These are phyloP conservation scores for Solanum dulcamara DNA, from an alignment of 257 asterid species.

Conservation along the genomic window DNA sequence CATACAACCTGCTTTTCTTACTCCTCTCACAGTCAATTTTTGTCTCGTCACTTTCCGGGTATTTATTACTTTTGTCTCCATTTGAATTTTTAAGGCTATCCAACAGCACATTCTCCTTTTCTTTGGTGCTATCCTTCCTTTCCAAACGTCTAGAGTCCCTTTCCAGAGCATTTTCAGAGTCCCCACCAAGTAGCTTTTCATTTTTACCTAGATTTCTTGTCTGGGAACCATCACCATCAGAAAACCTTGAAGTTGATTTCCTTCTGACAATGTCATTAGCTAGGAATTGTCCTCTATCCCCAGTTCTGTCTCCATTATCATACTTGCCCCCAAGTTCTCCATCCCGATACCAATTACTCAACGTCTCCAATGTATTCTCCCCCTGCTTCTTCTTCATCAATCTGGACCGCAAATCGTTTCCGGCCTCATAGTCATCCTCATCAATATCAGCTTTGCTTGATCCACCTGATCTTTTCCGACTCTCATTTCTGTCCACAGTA, in stretches of 20 bases:
- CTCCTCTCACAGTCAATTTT: conserved; percentile 47
- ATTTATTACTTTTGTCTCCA: conserved; percentile 33
- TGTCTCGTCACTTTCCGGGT: conserved; percentile 45
- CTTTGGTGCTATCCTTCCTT: conserved; percentile 50
- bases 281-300: conserved; percentile 36
- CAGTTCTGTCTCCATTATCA: conserved; percentile 44
- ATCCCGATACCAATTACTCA: conserved; percentile 84
- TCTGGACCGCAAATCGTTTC: conserved; percentile 50
- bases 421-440: conserved; percentile 56
- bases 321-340: conserved; percentile 59
- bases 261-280: conserved; percentile 48
- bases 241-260: conserved; percentile 33
- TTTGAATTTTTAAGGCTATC: conserved; percentile 37
- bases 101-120: conserved; percentile 37
- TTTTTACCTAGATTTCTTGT: conserved; percentile 8
- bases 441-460: conserved; percentile 55
- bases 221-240: conserved; percentile 28
- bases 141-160: conserved; percentile 35
- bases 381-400: conserved; percentile 56
- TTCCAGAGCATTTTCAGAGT: conserved; percentile 36
- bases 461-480: conserved; percentile 55
- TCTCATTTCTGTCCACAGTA: conserved; percentile 48
- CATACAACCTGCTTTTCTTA: conserved; percentile 44
- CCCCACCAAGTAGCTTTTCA: conserved; percentile 10
- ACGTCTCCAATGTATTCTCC: conserved; percentile 63